Base-by-base conservation (phyloP, 495 filamentous ascomycete genomes). In the Chaetomidium leptoderma region DNA sequence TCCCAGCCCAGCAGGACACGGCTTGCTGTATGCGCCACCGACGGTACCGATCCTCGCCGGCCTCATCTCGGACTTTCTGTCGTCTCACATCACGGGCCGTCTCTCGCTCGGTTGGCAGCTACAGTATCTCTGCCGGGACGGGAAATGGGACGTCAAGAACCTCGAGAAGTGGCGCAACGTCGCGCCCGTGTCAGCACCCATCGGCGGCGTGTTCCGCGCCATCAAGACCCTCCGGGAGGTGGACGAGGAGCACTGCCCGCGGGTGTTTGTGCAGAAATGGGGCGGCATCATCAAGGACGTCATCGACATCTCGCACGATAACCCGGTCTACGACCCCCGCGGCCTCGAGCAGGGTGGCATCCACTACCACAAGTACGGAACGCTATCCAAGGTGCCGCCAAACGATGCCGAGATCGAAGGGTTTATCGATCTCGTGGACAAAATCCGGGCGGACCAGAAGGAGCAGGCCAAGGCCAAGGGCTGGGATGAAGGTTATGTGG, bases 61-160 rank as follows among this genome's bases (percentile, higher is more conserved):
- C 0, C 76, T 96, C 14, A 85, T 96, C 51, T 86, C 90, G 21
- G 83, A 88, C 59, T 97, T 96, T 63, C 77, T 97, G 39, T 76
- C 80, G 26, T 74, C 81, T 16, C 81, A 91, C 57, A 72, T 96
- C 55, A 91, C 91, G 43, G 77, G 84, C 48, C 87, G 89, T 6
- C 81, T 97, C 17, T 85, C 81, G 7, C 81, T 91, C 6, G 89
- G 86, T 16, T 97, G 92, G 92, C 92, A 97, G 73, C 76, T 97
- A 17, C 86, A 90, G 63, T 83, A 90, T 67, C 81, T 97, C 24
- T 87, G 86, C 36, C 88, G 85, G 3, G 88, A 89, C 54, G 91
- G 92, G 13, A 97, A 97, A 74, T 97, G 92, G 92, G 92, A 96
- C 67, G 89, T 97, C 57, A 97, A 97, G 76, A 97, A 97, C 69